Base-by-base conservation (phyloP, 441 rosid genomes). In the Isatis lusitanica region DNA sequence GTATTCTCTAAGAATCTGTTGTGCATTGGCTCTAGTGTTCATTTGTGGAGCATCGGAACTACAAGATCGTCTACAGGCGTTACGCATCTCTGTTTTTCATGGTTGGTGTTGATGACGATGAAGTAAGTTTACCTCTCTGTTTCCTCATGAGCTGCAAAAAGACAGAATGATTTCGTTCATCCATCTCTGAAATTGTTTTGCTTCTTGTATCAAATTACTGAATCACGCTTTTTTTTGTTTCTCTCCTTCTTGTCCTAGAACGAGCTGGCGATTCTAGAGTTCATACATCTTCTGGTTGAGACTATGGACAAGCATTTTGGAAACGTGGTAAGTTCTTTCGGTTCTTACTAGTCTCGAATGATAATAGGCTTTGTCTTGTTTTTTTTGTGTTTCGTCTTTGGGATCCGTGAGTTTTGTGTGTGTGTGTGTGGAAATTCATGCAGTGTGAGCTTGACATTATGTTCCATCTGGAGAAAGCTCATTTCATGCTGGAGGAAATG, bases 391-490 rank as follows among this genome's bases (percentile, higher is more conserved):
- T 66, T 59, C 4, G 1, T 9, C n/a, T 55, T 48, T 31, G 46
- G 50, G 73, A 69, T 63, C 3, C 9, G 21, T 24, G 39, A 7
- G 15, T 4, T 53, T 18, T 47, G 4, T 7, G 13, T 53, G 9
- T 26, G 9, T 26, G 7, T 8, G 8, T 24, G 63, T 24, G 63
- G 65, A 13, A n/a, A 6, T 5, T 2, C 11, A 16, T 78, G 74
- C 85, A 90, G 94, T 94, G 98, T 77, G 98, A 90, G 82, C 88
- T 94, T 11, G 98, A 94, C 76, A 94, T 94, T 77, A 92, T 94
- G 99, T 90, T 94, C 75, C 98, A 92, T 84, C 70, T 90, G 77
- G 98, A 94, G 84, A 94, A 89, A 79, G 96, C 99, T n/a, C 97
- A 92, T 81, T 94, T 94, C 86, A 94, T 89, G 97, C 77, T 88